These are phyloP conservation scores for Leishmania arabica DNA, from an alignment of 208 protist species.

Conservation along the genomic window DNA sequence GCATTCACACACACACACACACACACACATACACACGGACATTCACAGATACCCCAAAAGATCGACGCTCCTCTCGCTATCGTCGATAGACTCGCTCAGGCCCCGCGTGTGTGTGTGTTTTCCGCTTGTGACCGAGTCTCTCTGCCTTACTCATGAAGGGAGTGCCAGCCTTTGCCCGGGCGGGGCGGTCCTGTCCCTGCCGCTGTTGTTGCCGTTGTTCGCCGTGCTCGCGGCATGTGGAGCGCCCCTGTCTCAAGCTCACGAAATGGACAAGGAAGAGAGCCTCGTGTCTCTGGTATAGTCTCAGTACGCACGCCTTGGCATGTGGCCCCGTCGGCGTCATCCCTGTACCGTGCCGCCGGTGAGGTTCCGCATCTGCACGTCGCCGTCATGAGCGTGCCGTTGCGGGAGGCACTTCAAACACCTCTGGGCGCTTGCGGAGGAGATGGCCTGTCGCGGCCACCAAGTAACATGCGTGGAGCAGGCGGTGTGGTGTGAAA, in stretches of 20 bases:
- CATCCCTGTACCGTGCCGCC: slow-evolving; percentile 29
- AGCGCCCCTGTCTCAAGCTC: slow-evolving; percentile 1
- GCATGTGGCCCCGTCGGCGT: slow-evolving; percentile 13
- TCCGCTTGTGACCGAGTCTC: not conserved
- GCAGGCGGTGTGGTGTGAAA: slow-evolving; percentile 43
- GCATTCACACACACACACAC: not conserved
- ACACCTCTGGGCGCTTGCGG: slow-evolving; percentile 41
- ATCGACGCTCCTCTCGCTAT: not conserved
- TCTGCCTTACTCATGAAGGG: not conserved
- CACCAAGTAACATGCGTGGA: slow-evolving; percentile 59
- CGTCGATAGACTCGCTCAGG: not conserved
- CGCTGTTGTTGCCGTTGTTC: not conserved
- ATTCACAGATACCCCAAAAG: not conserved
- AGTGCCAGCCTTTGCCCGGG: not conserved
- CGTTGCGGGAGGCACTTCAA: slow-evolving; percentile 51
- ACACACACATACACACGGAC: not conserved
- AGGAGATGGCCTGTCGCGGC: slow-evolving; percentile 48
- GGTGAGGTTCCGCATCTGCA: slow-evolving; percentile 43
- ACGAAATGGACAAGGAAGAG: not conserved
- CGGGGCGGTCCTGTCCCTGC: not conserved
- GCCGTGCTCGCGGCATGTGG: not conserved
- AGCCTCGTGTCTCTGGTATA: not conserved
- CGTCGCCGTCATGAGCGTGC: slow-evolving; percentile 50
- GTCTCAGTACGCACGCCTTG: not conserved
- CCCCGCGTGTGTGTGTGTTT: not conserved